Percentiles rank a stretch among this genome's conserved stretches.
phyloP scores from a whole-genome alignment of 768 basidiomycete species.

The Lactarius sp. region DNA sequence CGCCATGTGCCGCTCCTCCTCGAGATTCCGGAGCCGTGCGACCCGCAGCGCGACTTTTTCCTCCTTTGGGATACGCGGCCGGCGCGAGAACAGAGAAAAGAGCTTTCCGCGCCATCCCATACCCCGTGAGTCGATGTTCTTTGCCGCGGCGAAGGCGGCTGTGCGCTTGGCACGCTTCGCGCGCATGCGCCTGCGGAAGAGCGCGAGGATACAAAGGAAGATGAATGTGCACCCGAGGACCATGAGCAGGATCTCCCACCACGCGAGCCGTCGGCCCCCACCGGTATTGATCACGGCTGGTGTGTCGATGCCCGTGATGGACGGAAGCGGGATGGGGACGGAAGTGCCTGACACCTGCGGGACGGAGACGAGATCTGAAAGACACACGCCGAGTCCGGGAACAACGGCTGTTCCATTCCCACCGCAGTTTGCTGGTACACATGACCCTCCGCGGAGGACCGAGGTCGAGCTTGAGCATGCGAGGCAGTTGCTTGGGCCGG shows the following conservation, averaged over 20 bases:
- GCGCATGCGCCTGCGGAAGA: conserved; percentile 65
- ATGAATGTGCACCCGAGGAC: conserved; percentile 76
- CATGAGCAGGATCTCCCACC: conserved; percentile 89
- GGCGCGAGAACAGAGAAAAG: conserved; percentile 49
- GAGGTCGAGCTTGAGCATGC: conserved; percentile 62
- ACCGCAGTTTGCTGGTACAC: conserved; percentile 55
- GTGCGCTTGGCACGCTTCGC: conserved; percentile 66
- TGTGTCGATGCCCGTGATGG: conserved; percentile 52
- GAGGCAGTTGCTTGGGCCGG: conserved; percentile 64
- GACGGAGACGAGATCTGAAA: conserved; percentile 64
- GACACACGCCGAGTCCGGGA: conserved; percentile 70
- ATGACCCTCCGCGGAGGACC: conserved; percentile 62
- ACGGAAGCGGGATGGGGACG: conserved; percentile 43
- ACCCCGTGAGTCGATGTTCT: conserved; percentile 43
- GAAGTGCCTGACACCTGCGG: conserved; percentile 43
- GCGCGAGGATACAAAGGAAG: conserved; percentile 58
- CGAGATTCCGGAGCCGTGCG: conserved; percentile 46
- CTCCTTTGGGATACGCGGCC: conserved; percentile 19
- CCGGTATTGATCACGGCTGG: conserved; percentile 37
- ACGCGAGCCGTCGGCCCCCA: conserved; percentile 42
- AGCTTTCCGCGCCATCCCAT: conserved; percentile 53
- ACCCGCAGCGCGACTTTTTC: conserved; percentile 26
- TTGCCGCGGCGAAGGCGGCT: conserved; percentile 55
- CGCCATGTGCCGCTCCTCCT: conserved; percentile 45
- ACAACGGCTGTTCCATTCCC: conserved; percentile 50